Evolutionary conservation across 371 early-diverging fungal genomes (phyloP), one percentile per base, ranked within the genome.

Genomic region (Circinella umbellata): DNA sequence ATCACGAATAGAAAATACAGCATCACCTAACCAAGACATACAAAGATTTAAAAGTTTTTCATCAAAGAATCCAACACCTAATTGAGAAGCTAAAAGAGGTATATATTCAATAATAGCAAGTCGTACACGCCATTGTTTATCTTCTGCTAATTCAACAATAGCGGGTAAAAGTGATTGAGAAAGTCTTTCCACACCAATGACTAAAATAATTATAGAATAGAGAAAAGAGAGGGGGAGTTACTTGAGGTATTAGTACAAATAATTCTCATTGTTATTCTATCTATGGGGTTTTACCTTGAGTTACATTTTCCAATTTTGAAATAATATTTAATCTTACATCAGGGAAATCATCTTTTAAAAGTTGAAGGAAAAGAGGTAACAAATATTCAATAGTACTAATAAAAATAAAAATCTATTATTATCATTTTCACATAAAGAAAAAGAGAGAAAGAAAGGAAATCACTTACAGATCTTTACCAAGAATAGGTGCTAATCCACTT

Each of bases 71-170:
- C 88, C 92, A 20, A 93, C 91, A 20, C 99, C 99, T 73, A 98
- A 89, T 79, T 98, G 97, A 57, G 89, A 91, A 7, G 98, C 97
- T 68, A 99, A 89, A 64, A 98, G 86, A 34, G 98, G 99, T 71
- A 98, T 97, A 77, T 97, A 95, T 78, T 98, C 98, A 77, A 99
- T 97, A 71, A 99, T 98, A 4, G 98, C 98, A 70, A 97, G 81
- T 39, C 99, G 95, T 66, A 98, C 98, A 54, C 99, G 95, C 99
- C 99, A 99, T 76, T 98, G 98, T 86, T 97, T 97, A 80, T 99
- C 99, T 82, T 99, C 97, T 53, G 99, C 96, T 53, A 99, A 86
- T 74, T 98, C 98, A 36, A 98, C 94, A 73, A 99, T 98, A 3
- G 99, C 99, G 11, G 98, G 98, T 54, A 99, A 85, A 55, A 99